Evolutionary conservation across 2,329 filamentous ascomycete genomes (phyloP), one percentile per base, ranked within the genome.

Genomic region (Dissoconium aciculare): DNA sequence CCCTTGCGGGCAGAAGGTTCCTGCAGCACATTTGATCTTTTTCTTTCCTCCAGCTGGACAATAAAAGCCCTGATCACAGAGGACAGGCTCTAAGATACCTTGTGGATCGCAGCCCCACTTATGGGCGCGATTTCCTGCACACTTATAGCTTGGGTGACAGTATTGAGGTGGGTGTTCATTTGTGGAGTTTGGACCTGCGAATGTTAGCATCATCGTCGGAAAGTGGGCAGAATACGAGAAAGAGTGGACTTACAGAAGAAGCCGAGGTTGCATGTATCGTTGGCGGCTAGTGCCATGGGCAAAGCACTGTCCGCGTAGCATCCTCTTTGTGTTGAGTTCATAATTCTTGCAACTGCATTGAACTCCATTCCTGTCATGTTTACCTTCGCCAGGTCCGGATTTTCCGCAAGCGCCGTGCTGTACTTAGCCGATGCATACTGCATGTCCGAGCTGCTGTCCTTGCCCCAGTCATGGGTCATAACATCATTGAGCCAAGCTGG

Each of bases 1-100:
- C 4, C 67, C 67, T 0, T 58, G 56, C 16, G 64, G 65, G 36
- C 67, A 71, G 38, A 64, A 71, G 3, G 54, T 54, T 14, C 65
- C 65, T 5, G 67, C 27, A 11, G 9, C 36, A 11, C 11, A 15
- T 17, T 17, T 15, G 5, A 61, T 40, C 21, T 54, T 57, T 33
- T 59, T 43, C 21, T 49, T 57, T 6, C 61, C 61, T 3, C 45
- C 43, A 5, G 39, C 45, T 1, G 66, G 65, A 29, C 67, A 71
- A 37, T 67, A 69, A 30, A 47, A 54, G 2, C 66, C 66, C 21
- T 56, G 40, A 24, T 55, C 54, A 41, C 67, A 71, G 5, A 69
- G 45, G 3, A 64, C 51, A 1, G 67, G 67, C 38, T 71, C 67
- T 30, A 64, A 62, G 2, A 37, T 17, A 8, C 50, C 49, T 35